phyloP scores from a whole-genome alignment of 768 basidiomycete genomes.

The Lentinula lateritia region DNA sequence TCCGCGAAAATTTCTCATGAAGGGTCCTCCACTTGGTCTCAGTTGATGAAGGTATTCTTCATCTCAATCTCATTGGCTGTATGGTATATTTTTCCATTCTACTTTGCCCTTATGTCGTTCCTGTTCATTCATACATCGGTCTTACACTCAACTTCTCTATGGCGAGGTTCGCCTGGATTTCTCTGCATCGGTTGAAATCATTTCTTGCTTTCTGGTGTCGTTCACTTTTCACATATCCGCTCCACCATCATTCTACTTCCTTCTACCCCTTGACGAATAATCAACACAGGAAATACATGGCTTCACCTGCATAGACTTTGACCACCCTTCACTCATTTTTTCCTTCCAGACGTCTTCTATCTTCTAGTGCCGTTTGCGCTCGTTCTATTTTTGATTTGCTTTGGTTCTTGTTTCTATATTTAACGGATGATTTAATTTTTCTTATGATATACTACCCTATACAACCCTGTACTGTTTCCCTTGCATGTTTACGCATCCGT shows the following conservation, averaged over 20 bases:
- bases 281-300: no score
- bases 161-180: no score
- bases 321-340: background rate
- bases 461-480: no score
- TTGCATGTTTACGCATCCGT: no score
- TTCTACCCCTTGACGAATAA: no score
- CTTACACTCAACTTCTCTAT: no score
- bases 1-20: background rate
- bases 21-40: background rate
- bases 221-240: background rate
- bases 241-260: background rate
- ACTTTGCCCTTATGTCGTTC: background rate
- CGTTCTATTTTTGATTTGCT: background rate
- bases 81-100: background rate
- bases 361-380: background rate
- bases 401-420: background rate
- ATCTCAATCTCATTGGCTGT: background rate
- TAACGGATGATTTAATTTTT: background rate
- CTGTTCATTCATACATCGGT: background rate
- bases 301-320: no score
- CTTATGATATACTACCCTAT: background rate
- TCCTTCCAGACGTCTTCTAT: background rate
- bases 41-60: background rate
- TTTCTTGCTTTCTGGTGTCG: background rate
- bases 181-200: background rate